A percentile compares a stretch with the other conserved stretches of the same genome.
These are phyloP conservation scores for Neoascochyta sp. DNA, from an alignment of 2,329 filamentous ascomycete genomes.

Conservation along the genomic window DNA sequence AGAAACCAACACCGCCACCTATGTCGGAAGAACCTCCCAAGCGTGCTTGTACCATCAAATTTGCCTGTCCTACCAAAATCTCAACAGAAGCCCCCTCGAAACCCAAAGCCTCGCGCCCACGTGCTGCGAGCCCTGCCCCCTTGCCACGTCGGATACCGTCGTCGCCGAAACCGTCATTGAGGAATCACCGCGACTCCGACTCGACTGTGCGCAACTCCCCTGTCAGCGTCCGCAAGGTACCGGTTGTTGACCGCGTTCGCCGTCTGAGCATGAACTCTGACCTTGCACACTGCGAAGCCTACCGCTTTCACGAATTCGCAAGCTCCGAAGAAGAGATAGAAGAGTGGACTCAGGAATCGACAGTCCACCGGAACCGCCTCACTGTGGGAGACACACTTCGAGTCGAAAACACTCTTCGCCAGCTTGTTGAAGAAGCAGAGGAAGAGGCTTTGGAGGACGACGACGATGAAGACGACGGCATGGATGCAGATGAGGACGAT, in stretches of 20 bases:
- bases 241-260: conserved; percentile 29
- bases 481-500: conserved; percentile 47
- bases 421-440: conserved; percentile 83
- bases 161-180: conserved; percentile 29
- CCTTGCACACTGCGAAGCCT: conserved; percentile 52
- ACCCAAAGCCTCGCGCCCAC: conserved; percentile 36
- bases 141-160: conserved; percentile 18
- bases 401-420: conserved; percentile 85
- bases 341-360: conserved; percentile 79
- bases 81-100: conserved; percentile 40
- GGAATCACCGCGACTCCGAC: conserved; percentile 48
- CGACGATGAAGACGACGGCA: conserved; percentile 46
- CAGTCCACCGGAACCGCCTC: conserved; percentile 63
- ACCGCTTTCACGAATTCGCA: conserved; percentile 83
- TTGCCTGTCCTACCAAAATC: conserved; percentile 62
- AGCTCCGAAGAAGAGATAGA: conserved; percentile 81
- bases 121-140: conserved; percentile 46
- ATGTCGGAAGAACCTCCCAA: conserved; percentile 40
- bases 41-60: conserved; percentile 66
- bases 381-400: conserved; percentile 85
- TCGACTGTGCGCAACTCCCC: conserved; percentile 51
- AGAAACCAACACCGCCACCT: conserved; percentile 17
- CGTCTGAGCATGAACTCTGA: conserved; percentile 39
- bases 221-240: conserved; percentile 41
- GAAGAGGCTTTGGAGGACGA: conserved; percentile 76